These are phyloP conservation scores for Chromosphaera perkinsii DNA, from an alignment of 208 protist genomes.

Conservation along the genomic window DNA sequence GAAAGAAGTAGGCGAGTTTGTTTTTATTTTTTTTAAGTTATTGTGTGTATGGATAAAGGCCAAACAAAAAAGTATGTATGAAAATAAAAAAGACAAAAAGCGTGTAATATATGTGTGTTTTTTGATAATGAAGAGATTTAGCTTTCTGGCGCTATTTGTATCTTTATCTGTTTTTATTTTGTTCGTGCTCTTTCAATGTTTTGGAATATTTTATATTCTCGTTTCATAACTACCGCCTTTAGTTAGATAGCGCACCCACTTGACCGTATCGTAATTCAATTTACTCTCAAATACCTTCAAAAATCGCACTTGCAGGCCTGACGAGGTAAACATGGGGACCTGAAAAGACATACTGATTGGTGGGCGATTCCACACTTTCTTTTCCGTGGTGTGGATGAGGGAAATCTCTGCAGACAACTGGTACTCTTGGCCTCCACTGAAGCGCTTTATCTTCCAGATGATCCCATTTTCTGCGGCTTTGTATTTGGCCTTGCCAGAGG, in stretches of 20 bases:
- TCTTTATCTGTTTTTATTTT: no score
- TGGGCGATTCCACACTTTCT: constrained; percentile 79
- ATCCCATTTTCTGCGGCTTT: constrained; percentile 73
- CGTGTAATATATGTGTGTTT: no score
- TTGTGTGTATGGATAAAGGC: no score
- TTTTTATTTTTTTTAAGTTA: no score
- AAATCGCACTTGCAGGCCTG: constrained; percentile 86
- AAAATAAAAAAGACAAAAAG: no score
- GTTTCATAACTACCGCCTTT: constrained; percentile 91
- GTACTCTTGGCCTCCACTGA: constrained; percentile 74
- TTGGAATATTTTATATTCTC: constrained; percentile 72
- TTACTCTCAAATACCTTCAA: constrained; percentile 70
- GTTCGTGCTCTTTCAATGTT: no score
- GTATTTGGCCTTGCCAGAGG: constrained; percentile 78
- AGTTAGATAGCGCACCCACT: constrained; percentile 97
- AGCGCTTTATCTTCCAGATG: constrained; percentile 74
- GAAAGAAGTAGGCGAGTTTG: no score
- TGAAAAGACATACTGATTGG: constrained; percentile 87
- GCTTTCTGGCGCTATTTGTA: no score
- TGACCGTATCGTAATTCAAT: constrained; percentile 66
- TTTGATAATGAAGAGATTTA: no score
- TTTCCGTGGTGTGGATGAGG: constrained; percentile 60
- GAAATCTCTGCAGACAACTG: constrained; percentile 78
- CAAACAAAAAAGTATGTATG: no score
- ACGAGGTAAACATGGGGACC: constrained; percentile 86